Evolutionary conservation across 1,284 basidiomycete species (phyloP).

Genomic region (Cystobasidium pallidum): DNA sequence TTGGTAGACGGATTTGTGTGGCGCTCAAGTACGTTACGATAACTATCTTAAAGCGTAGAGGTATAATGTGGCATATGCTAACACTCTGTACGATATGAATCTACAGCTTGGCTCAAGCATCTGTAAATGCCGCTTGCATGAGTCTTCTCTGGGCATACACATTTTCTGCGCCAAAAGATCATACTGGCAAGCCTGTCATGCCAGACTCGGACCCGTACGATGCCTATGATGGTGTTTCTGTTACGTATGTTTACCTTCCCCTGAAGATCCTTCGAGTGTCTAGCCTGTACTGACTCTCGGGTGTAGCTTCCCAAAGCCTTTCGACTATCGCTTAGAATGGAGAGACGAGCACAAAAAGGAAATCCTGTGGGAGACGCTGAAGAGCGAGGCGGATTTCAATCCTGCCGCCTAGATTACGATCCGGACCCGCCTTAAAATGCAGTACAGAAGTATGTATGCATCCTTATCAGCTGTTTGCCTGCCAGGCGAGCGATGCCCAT

Average conservation of each 20-base stretch:
- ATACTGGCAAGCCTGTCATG: neutral
- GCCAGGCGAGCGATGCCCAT: too few species aligned
- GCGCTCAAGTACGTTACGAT: slow-evolving; percentile 1
- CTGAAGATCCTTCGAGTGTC: too few species aligned
- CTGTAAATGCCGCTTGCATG: slow-evolving; percentile 7
- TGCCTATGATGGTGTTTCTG: neutral
- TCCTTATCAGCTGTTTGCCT: too few species aligned
- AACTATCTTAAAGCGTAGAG: too few species aligned
- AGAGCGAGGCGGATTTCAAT: slow-evolving; percentile 1
- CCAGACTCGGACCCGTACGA: slow-evolving; percentile 1
- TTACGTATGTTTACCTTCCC: neutral
- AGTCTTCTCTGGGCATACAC: slow-evolving; percentile 5
- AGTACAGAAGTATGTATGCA: too few species aligned
- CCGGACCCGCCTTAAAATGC: too few species aligned
- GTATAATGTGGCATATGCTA: too few species aligned
- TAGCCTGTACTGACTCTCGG: too few species aligned
- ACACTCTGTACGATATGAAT: neutral
- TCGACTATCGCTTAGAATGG: neutral
- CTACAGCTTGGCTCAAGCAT: slow-evolving; percentile 2
- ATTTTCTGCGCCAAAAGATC: neutral
- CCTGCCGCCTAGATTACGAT: neutral
- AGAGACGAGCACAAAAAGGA: slow-evolving; percentile 2
- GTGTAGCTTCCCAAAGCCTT: slow-evolving; percentile 19
- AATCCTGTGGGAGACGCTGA: slow-evolving; percentile 5
- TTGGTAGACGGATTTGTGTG: neutral